A percentile compares a stretch with the other conserved stretches of the same genome.
phyloP scores from a whole-genome alignment of 352 stramenopile species.

The Phytophthora boehmeriae region DNA sequence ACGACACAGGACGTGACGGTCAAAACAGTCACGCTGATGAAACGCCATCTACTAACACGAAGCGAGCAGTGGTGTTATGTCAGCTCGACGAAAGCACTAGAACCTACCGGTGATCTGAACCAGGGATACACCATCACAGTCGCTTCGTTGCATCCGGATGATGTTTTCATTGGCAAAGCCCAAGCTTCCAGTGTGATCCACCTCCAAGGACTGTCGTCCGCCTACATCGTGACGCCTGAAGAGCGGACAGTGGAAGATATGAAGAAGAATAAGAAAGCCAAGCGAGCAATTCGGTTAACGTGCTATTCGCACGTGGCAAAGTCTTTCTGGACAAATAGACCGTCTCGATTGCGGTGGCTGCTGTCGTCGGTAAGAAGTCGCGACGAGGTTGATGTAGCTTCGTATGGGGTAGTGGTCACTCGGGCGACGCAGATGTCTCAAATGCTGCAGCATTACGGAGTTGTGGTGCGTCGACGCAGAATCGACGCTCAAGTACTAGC shows the following conservation, averaged over 20 bases:
- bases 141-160: conserved; percentile 44
- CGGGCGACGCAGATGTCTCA: conserved; percentile 27
- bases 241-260: background rate
- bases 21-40: conserved; percentile 53
- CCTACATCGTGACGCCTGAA: conserved; percentile 44
- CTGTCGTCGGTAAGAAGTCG: conserved; percentile 15
- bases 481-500: conserved; percentile 45
- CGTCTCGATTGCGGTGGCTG: conserved; percentile 26
- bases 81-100: conserved; percentile 26
- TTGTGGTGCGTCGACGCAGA: conserved; percentile 34
- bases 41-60: conserved; percentile 44
- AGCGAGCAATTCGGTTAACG: conserved; percentile 37
- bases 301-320: conserved; percentile 42
- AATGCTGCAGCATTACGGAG: conserved; percentile 22
- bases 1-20: conserved; percentile 36
- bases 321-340: conserved; percentile 5
- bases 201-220: conserved; percentile 26
- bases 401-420: conserved; percentile 21
- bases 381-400: conserved; percentile 29
- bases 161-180: conserved; percentile 53
- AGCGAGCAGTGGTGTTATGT: conserved; percentile 64
- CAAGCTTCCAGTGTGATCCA: conserved; percentile 40
- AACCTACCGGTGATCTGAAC: conserved; percentile 3
- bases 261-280: conserved; percentile 22
- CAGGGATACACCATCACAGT: conserved; percentile 43